phyloP scores from a whole-genome alignment of 176 grass and related monocot species.

The Tuctoria greenei region DNA sequence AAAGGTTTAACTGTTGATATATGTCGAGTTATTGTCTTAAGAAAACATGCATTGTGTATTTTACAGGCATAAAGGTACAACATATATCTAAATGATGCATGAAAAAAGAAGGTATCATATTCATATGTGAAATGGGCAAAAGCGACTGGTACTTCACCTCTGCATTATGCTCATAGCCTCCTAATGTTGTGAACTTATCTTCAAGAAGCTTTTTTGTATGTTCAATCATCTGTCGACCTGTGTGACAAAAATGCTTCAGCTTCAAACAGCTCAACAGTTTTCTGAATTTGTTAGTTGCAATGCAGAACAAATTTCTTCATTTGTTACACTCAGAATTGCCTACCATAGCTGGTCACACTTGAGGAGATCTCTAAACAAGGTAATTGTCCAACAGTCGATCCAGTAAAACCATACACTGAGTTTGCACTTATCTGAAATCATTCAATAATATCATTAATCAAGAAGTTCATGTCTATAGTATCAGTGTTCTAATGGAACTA shows the following conservation, averaged over 20 bases:
- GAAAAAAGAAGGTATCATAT: not conserved
- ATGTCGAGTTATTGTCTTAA: not conserved
- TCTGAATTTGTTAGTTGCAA: conserved; percentile 10
- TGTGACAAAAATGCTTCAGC: conserved; percentile 32
- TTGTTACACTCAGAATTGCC: conserved; percentile 24
- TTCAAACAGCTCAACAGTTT: conserved; percentile 8
- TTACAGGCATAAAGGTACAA: not conserved
- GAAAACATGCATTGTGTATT: not conserved
- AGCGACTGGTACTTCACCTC: conserved; percentile 52
- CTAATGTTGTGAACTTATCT: conserved; percentile 81
- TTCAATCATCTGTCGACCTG: conserved; percentile 99
- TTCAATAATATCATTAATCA: conserved; percentile 19
- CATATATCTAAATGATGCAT: not conserved
- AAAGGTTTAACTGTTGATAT: not conserved
- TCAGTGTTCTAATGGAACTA: not conserved
- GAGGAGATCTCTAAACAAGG: conserved; percentile 99
- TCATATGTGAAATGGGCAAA: not conserved
- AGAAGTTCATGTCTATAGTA: conserved; percentile 4
- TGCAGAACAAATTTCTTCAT: conserved; percentile 10
- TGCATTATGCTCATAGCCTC: conserved; percentile 92
- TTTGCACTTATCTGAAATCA: conserved; percentile 84
- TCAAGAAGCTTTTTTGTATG: conserved; percentile 98
- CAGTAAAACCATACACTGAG: conserved; percentile 99
- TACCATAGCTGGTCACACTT: conserved; percentile 98
- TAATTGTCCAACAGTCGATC: conserved; percentile 88